phyloP scores from a whole-genome alignment of 2,329 filamentous ascomycete genomes.

The Diatrype stigma region DNA sequence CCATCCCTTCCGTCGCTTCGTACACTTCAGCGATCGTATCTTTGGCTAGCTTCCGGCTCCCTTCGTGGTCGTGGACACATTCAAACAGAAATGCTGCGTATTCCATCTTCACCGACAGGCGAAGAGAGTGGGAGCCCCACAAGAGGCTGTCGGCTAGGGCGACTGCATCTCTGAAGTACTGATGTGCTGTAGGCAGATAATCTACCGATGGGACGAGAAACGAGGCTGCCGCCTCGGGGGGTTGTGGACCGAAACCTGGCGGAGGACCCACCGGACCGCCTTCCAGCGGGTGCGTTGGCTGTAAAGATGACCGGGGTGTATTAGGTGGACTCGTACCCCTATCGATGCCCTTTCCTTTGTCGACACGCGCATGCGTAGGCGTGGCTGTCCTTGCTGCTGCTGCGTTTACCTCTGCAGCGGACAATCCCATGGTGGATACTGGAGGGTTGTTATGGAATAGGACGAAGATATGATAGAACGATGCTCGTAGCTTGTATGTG shows the following conservation, averaged over 20 bases:
- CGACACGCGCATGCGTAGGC: slow-evolving; percentile 21
- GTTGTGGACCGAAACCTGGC: slow-evolving; percentile 45
- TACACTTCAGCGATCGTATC: slow-evolving; percentile 87
- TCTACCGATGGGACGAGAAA: slow-evolving; percentile 77
- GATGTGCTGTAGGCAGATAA: slow-evolving; percentile 77
- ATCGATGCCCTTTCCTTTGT: slow-evolving; percentile 49
- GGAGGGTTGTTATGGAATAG: slow-evolving; percentile 90
- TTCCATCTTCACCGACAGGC: slow-evolving; percentile 86
- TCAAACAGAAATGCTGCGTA: slow-evolving; percentile 93
- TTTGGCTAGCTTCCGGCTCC: slow-evolving; percentile 72
- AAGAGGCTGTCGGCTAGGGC: slow-evolving; percentile 70
- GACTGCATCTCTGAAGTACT: slow-evolving; percentile 76
- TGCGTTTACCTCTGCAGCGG: slow-evolving; percentile 4
- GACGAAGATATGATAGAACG: slow-evolving; percentile 95
- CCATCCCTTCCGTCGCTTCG: slow-evolving; percentile 84
- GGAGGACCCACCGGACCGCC: slow-evolving; percentile 56
- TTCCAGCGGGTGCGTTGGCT: slow-evolving; percentile 47
- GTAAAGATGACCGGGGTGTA: slow-evolving; percentile 40
- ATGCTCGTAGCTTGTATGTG: slow-evolving; percentile 85
- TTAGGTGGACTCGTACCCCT: slow-evolving; percentile 40
- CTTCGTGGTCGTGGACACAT: slow-evolving; percentile 77
- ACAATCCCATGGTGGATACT: slow-evolving; percentile 57
- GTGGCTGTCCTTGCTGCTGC: slow-evolving; percentile 2
- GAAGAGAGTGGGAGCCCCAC: slow-evolving; percentile 83
- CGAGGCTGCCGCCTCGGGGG: slow-evolving; percentile 49